Evolutionary conservation across 331 rosid genomes (phyloP).

Genomic region (Spiraea crenata): DNA sequence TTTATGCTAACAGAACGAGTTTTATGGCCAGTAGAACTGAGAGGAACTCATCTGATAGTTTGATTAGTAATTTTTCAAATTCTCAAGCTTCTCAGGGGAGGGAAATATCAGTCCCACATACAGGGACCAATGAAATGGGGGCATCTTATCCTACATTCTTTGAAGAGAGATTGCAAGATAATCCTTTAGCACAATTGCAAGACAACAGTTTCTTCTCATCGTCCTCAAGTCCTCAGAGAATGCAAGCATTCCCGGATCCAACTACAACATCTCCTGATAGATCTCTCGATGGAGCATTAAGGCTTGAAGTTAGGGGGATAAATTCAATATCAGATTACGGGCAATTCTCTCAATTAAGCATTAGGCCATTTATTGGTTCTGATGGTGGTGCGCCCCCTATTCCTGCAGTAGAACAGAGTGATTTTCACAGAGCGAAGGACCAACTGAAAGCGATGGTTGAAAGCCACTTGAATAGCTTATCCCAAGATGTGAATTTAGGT

Average conservation of each 20-base stretch:
- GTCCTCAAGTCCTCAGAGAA: constrained; percentile 42
- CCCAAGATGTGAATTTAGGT: constrained; percentile 56
- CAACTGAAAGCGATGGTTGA: constrained; percentile 58
- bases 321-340: constrained; percentile 38
- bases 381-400: constrained; percentile 28
- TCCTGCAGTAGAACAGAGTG: constrained; percentile 38
- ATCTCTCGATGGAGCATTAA: constrained; percentile 33
- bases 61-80: constrained; percentile 31
- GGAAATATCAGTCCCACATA: constrained; percentile 39
- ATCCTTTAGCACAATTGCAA: constrained; percentile 45
- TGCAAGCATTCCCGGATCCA: constrained; percentile 48
- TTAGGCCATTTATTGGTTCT: constrained; percentile 39
- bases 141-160: constrained; percentile 50
- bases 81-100: constrained; percentile 49
- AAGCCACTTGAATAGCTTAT: constrained; percentile 58
- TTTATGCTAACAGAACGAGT: constrained; percentile 42
- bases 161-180: constrained; percentile 58
- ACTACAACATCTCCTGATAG: constrained; percentile 27
- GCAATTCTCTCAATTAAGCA: constrained; percentile 46
- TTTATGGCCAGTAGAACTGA: constrained; percentile 44
- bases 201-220: constrained; percentile 36
- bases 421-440: constrained; percentile 53
- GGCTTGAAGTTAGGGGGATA: constrained; percentile 53
- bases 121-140: constrained; percentile 42
- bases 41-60: constrained; percentile 39